phyloP scores from a whole-genome alignment of 805 yeast genomes.

The Candida saitoana region DNA sequence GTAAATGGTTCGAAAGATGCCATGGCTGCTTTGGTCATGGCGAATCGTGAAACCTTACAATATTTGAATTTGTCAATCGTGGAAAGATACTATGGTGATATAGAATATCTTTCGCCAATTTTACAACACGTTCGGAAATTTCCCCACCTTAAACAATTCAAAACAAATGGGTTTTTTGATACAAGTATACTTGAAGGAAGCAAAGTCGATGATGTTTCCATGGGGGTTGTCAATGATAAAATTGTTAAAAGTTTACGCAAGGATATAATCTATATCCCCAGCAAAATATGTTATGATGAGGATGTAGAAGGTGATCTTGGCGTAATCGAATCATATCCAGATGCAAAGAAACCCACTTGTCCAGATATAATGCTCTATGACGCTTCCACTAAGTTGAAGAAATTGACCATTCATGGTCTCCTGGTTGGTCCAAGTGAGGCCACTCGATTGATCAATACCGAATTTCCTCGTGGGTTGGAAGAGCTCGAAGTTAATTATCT shows the following conservation, averaged over 20 bases:
- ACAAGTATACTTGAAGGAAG: neutral
- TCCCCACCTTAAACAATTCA: neutral
- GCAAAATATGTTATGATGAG: neutral
- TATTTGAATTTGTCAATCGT: neutral
- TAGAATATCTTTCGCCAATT: neutral
- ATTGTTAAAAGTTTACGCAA: neutral
- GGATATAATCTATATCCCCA: neutral
- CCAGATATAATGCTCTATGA: neutral
- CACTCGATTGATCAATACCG: neutral
- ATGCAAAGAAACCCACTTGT: neutral
- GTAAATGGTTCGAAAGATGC: neutral
- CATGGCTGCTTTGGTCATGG: neutral
- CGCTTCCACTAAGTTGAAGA: neutral
- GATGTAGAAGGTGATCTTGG: neutral
- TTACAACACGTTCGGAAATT: neutral
- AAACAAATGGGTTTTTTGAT: neutral
- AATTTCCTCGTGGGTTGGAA: neutral
- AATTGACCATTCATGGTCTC: neutral
- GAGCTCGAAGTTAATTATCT: neutral
- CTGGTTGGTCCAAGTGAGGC: neutral
- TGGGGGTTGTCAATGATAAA: neutral
- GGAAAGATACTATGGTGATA: neutral
- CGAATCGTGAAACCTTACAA: neutral
- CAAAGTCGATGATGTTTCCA: neutral
- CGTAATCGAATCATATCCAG: neutral